Base-by-base conservation (phyloP, 2,329 filamentous ascomycete species). In the Pseudogymnoascus sp. region DNA sequence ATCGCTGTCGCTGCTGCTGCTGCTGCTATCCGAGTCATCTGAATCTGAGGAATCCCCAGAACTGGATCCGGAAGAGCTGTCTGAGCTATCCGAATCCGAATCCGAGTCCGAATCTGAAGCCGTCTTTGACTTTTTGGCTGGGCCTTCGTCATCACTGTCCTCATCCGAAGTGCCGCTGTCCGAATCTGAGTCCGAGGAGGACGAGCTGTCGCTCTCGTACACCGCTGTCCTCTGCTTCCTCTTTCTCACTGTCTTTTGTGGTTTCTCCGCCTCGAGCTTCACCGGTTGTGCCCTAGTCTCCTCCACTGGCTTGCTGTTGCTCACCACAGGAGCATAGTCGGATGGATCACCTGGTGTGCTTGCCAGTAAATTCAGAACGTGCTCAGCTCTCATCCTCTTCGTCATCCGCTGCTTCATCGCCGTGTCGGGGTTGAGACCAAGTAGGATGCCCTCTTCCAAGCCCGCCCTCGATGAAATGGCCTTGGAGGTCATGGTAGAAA, bases 361-460 rank as follows among this genome's bases (percentile, higher is more conserved):
- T 0, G 77, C 79, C n/a, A 88, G 75, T 69, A 83, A 80, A 33
- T 80, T 79, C 35, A 85, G 68, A 31, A 88, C 78, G 66, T 79
- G 77, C 72, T 88, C 84, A 7, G 84, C 82, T 33, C 85, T 82
- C 78, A 87, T 85, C 62, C 85, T 82, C 77, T 85, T 87, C 53
- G 85, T 78, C 61, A 86, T 77, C 26, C 85, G 80, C 63, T 77
- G 76, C 65, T 82, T 79, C 73, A 87, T 79, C 44, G 78, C 76
- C 61, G 77, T 77, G 63, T 85, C 81, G 10, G 80, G 74, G 13
- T 40, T 38, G 15, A 80, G 62, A 7, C 67, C 65, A n/a, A 69
- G 60, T 29, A 73, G 31, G 19, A 73, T 44, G 3, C 69, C 70
- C 61, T 74, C 72, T 61, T 74, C 73, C 59, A 71, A 72, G 1